Conservation (phyloP, 1,284 basidiomycete genomes). For the Paramarasmius palmivorus region DNA sequence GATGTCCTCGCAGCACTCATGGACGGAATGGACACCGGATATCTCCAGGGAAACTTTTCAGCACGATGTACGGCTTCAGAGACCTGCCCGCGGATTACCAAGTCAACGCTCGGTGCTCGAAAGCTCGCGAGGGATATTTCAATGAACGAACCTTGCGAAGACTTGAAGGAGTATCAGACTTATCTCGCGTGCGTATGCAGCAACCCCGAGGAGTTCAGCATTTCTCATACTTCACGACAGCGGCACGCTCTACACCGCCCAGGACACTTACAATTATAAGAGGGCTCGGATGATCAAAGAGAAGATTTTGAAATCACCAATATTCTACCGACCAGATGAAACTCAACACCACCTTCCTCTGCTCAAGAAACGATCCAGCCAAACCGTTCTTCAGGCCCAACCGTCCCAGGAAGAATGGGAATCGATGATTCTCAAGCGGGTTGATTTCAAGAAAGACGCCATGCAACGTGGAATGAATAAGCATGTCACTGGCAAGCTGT, state of each 20-base stretch:
- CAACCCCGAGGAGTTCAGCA: background rate
- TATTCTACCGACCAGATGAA: too few relatives aligned
- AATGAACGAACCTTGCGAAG: slow-evolving; percentile 9
- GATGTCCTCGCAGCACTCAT: too few relatives aligned
- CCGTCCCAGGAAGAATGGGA: slow-evolving; percentile 16
- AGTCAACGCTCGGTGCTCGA: slow-evolving; percentile 30
- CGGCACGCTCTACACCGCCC: slow-evolving; percentile 5
- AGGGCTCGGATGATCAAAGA: background rate
- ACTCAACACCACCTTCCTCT: too few relatives aligned
- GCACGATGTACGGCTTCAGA: too few relatives aligned
- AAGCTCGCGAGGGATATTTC: slow-evolving; percentile 37
- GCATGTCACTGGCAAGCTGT: background rate
- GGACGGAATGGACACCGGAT: too few relatives aligned
- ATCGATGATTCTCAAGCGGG: slow-evolving; percentile 14
- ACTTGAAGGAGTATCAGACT: background rate
- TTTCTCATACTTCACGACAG: background rate
- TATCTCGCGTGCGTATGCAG: slow-evolving; percentile 31
- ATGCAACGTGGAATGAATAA: too few relatives aligned
- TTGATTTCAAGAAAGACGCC: slow-evolving; percentile 4
- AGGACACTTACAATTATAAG: slow-evolving; percentile 10
- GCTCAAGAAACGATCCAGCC: too few relatives aligned
- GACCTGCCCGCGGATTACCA: slow-evolving; percentile 36
- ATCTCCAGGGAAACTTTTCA: too few relatives aligned
- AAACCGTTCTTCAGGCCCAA: slow-evolving; percentile 6
- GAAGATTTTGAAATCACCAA: too few relatives aligned